A percentile compares a stretch with the other conserved stretches of the same genome.
Conservation (phyloP, 2,329 filamentous ascomycete species). For the Boeremia lycopersici region DNA sequence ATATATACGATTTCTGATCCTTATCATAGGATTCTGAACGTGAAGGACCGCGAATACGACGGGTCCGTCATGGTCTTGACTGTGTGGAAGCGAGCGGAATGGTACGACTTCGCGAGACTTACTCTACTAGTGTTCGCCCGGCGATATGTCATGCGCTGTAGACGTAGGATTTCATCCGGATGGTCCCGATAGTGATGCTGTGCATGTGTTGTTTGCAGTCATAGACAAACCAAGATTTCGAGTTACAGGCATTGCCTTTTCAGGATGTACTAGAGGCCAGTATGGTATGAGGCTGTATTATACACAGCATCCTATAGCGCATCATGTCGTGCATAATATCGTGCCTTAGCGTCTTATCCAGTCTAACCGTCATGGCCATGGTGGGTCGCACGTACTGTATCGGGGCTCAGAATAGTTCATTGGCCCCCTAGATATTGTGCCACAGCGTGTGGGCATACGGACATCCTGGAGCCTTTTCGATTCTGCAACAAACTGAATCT, state of each 20-base stretch:
- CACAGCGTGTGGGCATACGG: not conserved
- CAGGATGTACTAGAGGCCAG: not conserved
- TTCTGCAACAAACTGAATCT: too few species aligned
- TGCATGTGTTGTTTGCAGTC: not conserved
- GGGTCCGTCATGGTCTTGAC: not conserved
- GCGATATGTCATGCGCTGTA: not conserved
- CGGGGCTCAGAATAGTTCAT: not conserved
- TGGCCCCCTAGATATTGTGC: not conserved
- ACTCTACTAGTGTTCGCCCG: not conserved
- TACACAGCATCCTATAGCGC: slow-evolving; percentile 2
- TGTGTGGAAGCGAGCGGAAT: not conserved
- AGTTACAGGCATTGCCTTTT: not conserved
- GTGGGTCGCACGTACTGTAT: not conserved
- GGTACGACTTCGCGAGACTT: not conserved
- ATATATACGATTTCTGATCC: not conserved
- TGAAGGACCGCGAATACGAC: not conserved
- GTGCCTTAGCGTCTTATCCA: not conserved
- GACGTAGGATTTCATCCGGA: not conserved
- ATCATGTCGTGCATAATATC: slow-evolving; percentile 1
- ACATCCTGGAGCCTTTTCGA: too few species aligned
- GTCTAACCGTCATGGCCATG: not conserved
- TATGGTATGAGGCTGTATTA: not conserved
- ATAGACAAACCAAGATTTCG: not conserved
- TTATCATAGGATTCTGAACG: not conserved
- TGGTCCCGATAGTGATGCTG: not conserved